Conservation (phyloP, 768 basidiomycete genomes). For the Psilocybe subaeruginosa region DNA sequence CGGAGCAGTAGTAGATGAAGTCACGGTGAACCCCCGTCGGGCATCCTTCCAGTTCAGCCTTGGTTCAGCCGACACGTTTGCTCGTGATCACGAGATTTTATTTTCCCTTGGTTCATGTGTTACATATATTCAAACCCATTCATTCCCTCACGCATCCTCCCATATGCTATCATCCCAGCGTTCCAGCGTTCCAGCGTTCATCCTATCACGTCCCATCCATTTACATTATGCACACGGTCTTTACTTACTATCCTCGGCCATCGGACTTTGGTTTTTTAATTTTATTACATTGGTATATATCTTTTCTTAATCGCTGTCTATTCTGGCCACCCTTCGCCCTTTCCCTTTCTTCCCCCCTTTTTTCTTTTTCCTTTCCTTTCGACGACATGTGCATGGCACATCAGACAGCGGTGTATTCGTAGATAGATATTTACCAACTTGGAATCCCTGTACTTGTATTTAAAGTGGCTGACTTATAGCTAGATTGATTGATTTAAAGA, state of each 20-base stretch:
- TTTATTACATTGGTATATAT: constrained; percentile 13
- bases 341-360: constrained; percentile 1
- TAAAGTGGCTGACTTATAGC: constrained; percentile 9
- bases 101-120: background rate
- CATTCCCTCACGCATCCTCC: constrained; percentile 7
- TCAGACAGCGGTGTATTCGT: constrained; percentile 10
- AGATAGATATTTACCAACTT: constrained; percentile 15
- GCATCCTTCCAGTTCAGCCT: background rate
- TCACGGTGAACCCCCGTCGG: background rate
- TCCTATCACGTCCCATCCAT: constrained; percentile 16
- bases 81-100: constrained; percentile 4
- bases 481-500: constrained; percentile 1
- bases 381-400: background rate
- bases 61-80: background rate
- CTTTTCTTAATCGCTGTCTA: constrained; percentile 17
- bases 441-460: constrained; percentile 13
- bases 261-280: constrained; percentile 22
- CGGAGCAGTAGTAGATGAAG: constrained; percentile 30
- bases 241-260: constrained; percentile 22
- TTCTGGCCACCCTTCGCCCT: constrained; percentile 6
- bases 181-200: constrained; percentile 5
- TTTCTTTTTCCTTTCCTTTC: constrained; percentile 2
- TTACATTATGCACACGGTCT: constrained; percentile 23
- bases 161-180: constrained; percentile 6
- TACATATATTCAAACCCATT: constrained; percentile 5